Evolutionary conservation across 345 rosid species (phyloP), one percentile per base, ranked within the genome.

Genomic region (Barbarea vulgaris): DNA sequence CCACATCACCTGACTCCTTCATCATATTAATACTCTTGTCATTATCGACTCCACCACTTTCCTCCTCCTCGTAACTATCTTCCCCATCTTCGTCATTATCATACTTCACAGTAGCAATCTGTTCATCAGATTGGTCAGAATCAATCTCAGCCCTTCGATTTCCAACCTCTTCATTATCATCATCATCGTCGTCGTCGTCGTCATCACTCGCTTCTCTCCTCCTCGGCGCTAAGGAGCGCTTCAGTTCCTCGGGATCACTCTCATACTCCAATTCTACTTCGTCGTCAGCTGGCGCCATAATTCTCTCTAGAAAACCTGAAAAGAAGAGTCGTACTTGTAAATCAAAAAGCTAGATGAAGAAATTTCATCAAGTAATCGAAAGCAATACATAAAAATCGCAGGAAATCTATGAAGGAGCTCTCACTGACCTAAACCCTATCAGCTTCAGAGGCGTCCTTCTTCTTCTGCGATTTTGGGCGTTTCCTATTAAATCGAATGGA

Each of bases 201-300:
- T 95, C 98, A 51, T 96, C 99, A 63, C 97, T 93, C 11, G 99
- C 99, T 73, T 86, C 84, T 66, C 95, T 82, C 79, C 94, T 85
- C 78, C 97, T 83, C 93, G 79, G 77, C 24, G 83, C 84, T 71
- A 93, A 78, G 12, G 89, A 83, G n/a, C 88, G 83, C 74, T 87
- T 84, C 47, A 81, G 79, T 83, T 91, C 99, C 78, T 91, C 99
- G 1, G 94, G 94, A 84, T 96, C 98, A 75, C 99, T 96, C 78
- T 91, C 98, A 33, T 90, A 93, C 21, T 88, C 93, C 73, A 85
- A 65, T 53, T 85, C 96, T 22, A 79, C 88, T 51, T 79, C 91
- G 4, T 80, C 89, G 4, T 80, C 85, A 37, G 37, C 67, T 21
- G 83, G 61, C 13, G 88, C 85, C 95, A 76, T 76, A 31, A 87